Evolutionary conservation across 352 stramenopile genomes (phyloP).

Genomic region (Elongisporangium prolatum): DNA sequence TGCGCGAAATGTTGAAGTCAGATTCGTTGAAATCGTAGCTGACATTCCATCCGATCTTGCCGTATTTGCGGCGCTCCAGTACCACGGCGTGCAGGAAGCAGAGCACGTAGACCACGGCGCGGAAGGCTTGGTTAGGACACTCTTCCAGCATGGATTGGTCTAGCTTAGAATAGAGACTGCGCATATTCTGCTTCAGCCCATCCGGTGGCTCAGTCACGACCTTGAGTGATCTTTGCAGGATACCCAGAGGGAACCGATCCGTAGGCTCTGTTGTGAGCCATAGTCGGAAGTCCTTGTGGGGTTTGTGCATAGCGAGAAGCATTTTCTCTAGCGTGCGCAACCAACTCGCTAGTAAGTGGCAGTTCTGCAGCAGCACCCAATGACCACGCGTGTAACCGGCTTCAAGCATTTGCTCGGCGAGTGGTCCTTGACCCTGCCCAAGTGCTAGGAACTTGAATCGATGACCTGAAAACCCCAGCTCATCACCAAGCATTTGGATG

Average conservation of each 20-base stretch:
- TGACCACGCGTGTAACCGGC: slow-evolving; percentile 78
- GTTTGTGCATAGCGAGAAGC: slow-evolving; percentile 87
- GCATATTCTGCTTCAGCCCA: slow-evolving; percentile 96
- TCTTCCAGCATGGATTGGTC: slow-evolving; percentile 89
- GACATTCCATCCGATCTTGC: slow-evolving; percentile 97
- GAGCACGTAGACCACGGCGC: slow-evolving; percentile 93
- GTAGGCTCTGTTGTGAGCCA: slow-evolving; percentile 96
- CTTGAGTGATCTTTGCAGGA: slow-evolving; percentile 93
- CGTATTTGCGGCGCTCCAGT: slow-evolving; percentile 94
- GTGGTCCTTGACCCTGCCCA: slow-evolving; percentile 91
- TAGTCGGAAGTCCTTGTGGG: slow-evolving; percentile 93
- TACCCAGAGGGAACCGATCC: slow-evolving; percentile 93
- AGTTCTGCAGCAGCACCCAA: slow-evolving; percentile 95
- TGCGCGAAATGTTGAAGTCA: slow-evolving; percentile 93
- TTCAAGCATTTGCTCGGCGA: slow-evolving; percentile 94
- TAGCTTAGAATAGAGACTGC: slow-evolving; percentile 90
- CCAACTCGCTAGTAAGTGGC: slow-evolving; percentile 93
- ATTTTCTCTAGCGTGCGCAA: slow-evolving; percentile 92
- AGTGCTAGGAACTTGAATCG: slow-evolving; percentile 94
- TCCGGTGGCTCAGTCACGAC: slow-evolving; percentile 95
- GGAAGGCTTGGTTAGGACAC: slow-evolving; percentile 91
- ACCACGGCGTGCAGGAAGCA: slow-evolving; percentile 95
- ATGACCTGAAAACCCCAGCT: slow-evolving; percentile 87
- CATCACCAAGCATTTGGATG: slow-evolving; percentile 91
- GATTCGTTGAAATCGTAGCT: slow-evolving; percentile 97